A percentile compares a stretch with the other conserved stretches of the same genome.
These are phyloP conservation scores for Torulaspora indica DNA, from an alignment of 805 yeast species.

Conservation along the genomic window DNA sequence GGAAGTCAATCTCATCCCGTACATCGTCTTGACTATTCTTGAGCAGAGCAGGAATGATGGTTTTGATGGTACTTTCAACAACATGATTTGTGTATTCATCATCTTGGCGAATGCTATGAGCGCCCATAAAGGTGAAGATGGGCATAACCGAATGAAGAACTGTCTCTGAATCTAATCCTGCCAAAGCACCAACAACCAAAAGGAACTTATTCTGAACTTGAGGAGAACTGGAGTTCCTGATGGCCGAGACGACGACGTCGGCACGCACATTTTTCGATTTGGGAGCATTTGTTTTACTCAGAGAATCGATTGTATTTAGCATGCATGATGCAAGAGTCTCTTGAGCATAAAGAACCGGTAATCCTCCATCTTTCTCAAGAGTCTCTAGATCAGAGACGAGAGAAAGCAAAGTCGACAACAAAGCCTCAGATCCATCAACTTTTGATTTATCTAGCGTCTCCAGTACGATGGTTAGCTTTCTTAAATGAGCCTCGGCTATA, in stretches of 20 bases:
- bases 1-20: conserved; percentile 69
- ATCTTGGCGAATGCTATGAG: conserved; percentile 93
- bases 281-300: conserved; percentile 42
- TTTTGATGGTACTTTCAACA: conserved; percentile 82
- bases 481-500: conserved; percentile 73
- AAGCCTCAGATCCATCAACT: conserved; percentile 38
- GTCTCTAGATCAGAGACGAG: conserved; percentile 73
- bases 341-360: conserved; percentile 87
- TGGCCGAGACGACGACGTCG: conserved; percentile 85
- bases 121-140: conserved; percentile 98
- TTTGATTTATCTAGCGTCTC: conserved; percentile 63
- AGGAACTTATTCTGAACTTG: conserved; percentile 89
- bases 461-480: conserved; percentile 68
- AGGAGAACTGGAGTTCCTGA: conserved; percentile 83
- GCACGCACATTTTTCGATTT: conserved; percentile 74
- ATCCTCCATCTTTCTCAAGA: conserved; percentile 82
- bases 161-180: conserved; percentile 82
- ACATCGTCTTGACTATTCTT: conserved; percentile 39
- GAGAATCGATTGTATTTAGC: conserved; percentile 57
- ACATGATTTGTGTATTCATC: conserved; percentile 92
- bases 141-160: conserved; percentile 98
- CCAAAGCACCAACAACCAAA: conserved; percentile 80
- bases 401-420: conserved; percentile 52
- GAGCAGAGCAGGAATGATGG: conserved; percentile 87
- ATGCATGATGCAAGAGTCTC: conserved; percentile 86